Evolutionary conservation across 2,329 filamentous ascomycete species (phyloP).

Genomic region (Talaromyces piceae): DNA sequence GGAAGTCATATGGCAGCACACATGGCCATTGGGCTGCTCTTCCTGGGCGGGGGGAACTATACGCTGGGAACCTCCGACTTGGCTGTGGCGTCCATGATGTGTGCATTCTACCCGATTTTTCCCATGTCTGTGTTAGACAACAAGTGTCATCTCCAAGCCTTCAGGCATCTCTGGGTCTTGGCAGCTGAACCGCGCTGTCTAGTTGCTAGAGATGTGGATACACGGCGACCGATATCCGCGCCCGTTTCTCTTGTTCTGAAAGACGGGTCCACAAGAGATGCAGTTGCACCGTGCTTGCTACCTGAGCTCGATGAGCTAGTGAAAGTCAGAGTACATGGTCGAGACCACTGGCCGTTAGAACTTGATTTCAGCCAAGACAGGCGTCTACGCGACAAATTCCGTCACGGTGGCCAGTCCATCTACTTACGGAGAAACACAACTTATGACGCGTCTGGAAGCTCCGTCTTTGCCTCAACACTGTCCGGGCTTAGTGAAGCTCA

Average conservation of each 20-base stretch:
- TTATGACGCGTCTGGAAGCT: slow-evolving; percentile 52
- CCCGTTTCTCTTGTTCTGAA: slow-evolving; percentile 60
- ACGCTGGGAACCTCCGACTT: slow-evolving; percentile 86
- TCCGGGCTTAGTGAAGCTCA: slow-evolving; percentile 61
- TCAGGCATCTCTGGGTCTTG: slow-evolving; percentile 94
- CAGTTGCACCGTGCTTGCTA: slow-evolving; percentile 52
- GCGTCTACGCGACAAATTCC: slow-evolving; percentile 57
- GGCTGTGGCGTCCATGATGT: slow-evolving; percentile 75
- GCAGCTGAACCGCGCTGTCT: slow-evolving; percentile 85
- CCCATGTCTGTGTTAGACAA: slow-evolving; percentile 88
- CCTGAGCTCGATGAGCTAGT: slow-evolving; percentile 36
- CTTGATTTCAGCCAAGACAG: slow-evolving; percentile 64
- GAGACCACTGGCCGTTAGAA: slow-evolving; percentile 72
- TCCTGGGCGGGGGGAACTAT: slow-evolving; percentile 84
- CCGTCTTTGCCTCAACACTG: slow-evolving; percentile 66
- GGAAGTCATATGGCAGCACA: slow-evolving; percentile 91
- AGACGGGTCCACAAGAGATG: slow-evolving; percentile 24
- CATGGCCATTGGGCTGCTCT: slow-evolving; percentile 82
- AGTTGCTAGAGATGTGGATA: slow-evolving; percentile 78
- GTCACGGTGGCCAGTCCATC: slow-evolving; percentile 58
- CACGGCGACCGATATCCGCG: slow-evolving; percentile 67
- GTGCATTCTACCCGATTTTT: slow-evolving; percentile 91
- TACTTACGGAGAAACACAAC: slow-evolving; percentile 64
- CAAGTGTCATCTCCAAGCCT: slow-evolving; percentile 86
- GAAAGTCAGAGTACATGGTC: slow-evolving; percentile 33